Evolutionary conservation across 306 rosid genomes (phyloP).

Genomic region (Erythrophleum fordii): DNA sequence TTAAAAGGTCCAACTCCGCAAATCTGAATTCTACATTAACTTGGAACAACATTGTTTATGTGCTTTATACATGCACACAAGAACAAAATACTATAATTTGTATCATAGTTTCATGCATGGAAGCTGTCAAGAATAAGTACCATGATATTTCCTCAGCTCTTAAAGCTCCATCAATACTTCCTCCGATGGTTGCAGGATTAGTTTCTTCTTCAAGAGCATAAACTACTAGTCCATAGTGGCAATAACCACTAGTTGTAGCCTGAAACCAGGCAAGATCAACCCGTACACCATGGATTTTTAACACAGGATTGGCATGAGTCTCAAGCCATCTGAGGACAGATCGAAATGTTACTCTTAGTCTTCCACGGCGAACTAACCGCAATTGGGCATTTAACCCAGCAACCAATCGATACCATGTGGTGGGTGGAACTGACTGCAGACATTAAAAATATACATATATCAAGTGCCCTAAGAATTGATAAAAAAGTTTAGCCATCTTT

Average conservation of each 20-base stretch:
- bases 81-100: background rate
- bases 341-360: constrained; percentile 82
- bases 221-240: constrained; percentile 88
- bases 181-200: constrained; percentile 39
- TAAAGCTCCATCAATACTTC: constrained; percentile 53
- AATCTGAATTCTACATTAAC: background rate
- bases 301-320: constrained; percentile 85
- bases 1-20: background rate
- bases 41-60: background rate
- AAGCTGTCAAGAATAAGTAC: constrained; percentile 50
- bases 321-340: constrained; percentile 93
- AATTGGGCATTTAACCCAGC: constrained; percentile 95
- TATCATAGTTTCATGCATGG: background rate
- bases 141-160: constrained; percentile 61
- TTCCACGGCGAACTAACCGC: constrained; percentile 88
- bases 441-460: constrained; percentile 19
- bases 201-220: constrained; percentile 61
- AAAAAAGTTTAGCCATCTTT: background rate
- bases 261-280: constrained; percentile 94
- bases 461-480: constrained; percentile 1
- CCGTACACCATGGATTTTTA: constrained; percentile 66
- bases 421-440: constrained; percentile 88
- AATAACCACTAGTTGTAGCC: constrained; percentile 86
- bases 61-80: background rate
- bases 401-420: constrained; percentile 93